Percentiles rank a stretch among this genome's conserved stretches.
These are phyloP conservation scores for Globisporangium spiculum DNA, from an alignment of 352 stramenopile species.

Conservation along the genomic window DNA sequence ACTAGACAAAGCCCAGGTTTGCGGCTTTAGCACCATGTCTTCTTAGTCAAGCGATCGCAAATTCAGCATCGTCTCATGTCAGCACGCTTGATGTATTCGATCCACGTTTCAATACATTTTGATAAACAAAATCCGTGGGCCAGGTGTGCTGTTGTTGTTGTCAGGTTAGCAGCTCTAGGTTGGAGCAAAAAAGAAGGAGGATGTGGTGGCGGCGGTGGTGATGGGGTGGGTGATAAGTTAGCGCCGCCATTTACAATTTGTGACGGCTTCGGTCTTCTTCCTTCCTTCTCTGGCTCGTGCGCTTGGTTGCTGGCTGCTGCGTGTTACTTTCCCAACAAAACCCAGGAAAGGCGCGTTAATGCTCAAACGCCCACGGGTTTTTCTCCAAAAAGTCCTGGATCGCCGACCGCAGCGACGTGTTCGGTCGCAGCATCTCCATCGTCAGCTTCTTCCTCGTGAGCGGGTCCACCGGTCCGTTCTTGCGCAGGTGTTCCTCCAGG, in stretches of 20 bases:
- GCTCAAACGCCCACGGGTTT: conserved; percentile 76
- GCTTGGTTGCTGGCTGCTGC: neutral
- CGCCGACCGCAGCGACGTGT: conserved; percentile 56
- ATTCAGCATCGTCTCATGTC: too few relatives aligned
- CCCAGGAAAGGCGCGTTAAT: conserved; percentile 20
- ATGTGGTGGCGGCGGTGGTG: neutral
- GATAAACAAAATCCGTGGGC: too few relatives aligned
- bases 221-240: conserved; percentile 3
- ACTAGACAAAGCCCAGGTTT: too few relatives aligned
- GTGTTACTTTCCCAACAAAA: neutral
- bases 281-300: neutral
- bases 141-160: too few relatives aligned
- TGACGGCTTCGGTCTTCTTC: neutral
- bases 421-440: conserved; percentile 69
- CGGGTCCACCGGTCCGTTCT: conserved; percentile 67
- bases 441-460: conserved; percentile 65
- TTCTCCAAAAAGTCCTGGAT: conserved; percentile 77
- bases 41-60: too few relatives aligned
- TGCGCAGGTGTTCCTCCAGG: conserved; percentile 65
- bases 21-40: too few relatives aligned
- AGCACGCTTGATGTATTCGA: too few relatives aligned
- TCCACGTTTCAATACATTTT: too few relatives aligned
- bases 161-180: neutral
- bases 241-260: neutral
- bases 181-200: neutral